phyloP scores from a whole-genome alignment of 1,284 basidiomycete genomes.

The Trametes polyzona region DNA sequence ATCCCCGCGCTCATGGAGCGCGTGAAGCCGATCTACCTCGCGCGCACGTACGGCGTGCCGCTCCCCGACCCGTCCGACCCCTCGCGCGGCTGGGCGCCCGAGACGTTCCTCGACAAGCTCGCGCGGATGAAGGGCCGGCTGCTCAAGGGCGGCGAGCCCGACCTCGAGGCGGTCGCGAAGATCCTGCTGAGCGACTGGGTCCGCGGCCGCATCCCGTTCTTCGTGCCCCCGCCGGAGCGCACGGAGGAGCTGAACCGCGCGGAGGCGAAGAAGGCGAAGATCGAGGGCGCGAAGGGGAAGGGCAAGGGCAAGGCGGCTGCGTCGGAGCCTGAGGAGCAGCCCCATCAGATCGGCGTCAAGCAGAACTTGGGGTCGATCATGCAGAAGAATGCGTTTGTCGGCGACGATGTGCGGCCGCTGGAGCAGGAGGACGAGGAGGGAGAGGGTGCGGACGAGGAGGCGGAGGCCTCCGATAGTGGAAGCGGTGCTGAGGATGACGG shows the following conservation, averaged over 20 bases:
- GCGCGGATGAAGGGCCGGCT: conserved; percentile 93
- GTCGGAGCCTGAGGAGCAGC: conserved; percentile 36
- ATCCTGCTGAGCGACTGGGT: conserved; percentile 98
- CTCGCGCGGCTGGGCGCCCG: conserved; percentile 64
- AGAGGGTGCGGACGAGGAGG: conserved; percentile 34
- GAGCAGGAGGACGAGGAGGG: conserved; percentile 49
- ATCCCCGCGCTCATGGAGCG: conserved; percentile 88
- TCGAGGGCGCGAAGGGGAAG: conserved; percentile 43
- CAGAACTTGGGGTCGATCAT: conserved; percentile 79
- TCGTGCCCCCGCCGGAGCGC: conserved; percentile 80
- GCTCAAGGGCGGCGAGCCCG: conserved; percentile 94
- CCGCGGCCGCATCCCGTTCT: conserved; percentile 91
- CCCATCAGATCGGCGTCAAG: conserved; percentile 56
- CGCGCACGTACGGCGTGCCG: conserved; percentile 85
- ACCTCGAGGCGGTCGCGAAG: conserved; percentile 91
- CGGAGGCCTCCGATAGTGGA: conserved; percentile 35
- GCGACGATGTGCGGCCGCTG: conserved; percentile 68
- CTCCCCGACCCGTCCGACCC: conserved; percentile 61
- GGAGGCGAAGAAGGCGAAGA: conserved; percentile 61
- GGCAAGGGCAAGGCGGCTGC: conserved; percentile 41
- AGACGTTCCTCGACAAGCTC: conserved; percentile 84
- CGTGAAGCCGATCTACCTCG: conserved; percentile 92
- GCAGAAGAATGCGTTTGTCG: conserved; percentile 84
- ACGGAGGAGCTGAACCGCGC: conserved; percentile 67
- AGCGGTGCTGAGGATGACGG: conserved; percentile 38